phyloP scores from a whole-genome alignment of 2,329 filamentous ascomycete species.

The Diaporthe amygdali region DNA sequence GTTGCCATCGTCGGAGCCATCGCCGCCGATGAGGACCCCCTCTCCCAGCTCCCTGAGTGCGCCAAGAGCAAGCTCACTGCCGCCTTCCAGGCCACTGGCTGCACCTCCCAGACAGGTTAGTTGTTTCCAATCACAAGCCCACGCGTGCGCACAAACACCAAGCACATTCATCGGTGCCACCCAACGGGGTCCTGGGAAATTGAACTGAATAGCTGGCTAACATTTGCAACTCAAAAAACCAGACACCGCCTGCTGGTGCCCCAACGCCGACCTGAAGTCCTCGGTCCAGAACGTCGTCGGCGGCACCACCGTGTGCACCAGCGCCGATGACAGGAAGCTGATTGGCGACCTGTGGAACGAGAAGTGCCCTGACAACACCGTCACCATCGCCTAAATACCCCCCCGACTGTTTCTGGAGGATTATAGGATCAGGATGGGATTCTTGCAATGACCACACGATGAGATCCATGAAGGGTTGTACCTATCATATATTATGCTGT shows the following conservation, averaged over 20 bases:
- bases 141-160: not conserved
- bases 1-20: not conserved
- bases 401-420: not conserved
- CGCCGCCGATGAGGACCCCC: not conserved
- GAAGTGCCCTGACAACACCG: not conserved
- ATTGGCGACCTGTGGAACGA: not conserved
- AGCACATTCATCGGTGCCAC: not conserved
- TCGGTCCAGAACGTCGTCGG: not conserved
- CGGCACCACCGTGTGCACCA: not conserved
- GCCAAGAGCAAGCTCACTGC: not conserved
- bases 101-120: constrained; percentile 1
- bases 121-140: not conserved
- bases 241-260: constrained; percentile 5
- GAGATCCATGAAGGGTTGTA: not conserved
- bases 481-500: not conserved
- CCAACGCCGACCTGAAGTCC: not conserved
- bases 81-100: not conserved
- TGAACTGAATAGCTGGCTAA: not conserved
- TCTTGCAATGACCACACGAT: not conserved
- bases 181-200: no score
- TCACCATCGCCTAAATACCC: not conserved
- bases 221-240: not conserved
- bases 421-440: not conserved
- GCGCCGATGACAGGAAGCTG: not conserved
- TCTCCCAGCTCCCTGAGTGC: not conserved